Base-by-base conservation (phyloP, 768 basidiomycete genomes). In the Boletales sp. region DNA sequence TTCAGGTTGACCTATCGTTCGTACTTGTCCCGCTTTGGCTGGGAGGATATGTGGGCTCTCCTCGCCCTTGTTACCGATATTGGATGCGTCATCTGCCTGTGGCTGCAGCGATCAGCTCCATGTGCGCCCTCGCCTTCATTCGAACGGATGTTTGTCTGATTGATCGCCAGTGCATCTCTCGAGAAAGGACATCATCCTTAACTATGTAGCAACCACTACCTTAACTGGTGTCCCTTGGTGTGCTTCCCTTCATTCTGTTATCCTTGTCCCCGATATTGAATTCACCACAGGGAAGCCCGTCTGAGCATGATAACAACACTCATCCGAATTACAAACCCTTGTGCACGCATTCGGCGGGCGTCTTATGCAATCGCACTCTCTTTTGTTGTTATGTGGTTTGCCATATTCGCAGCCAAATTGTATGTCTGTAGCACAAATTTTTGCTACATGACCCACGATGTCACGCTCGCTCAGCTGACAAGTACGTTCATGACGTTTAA, bases 361-460 rank as follows among this genome's bases (percentile, higher is more conserved):
- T 45, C 43, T 32, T 49, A 43, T 9, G 40, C 35, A 8, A 36
- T 44, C 24, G 57, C 47, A 15, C 30, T 50, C 4, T 17, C 46
- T 13, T 56, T 63, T 32, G 52, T 34, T 43, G 8, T 51, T 5
- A 59, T 61, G 53, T 61, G 59, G 56, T 43, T 47, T 3, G 47
- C 44, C 2, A 12, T 47, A 0, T 38, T 58, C 12, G 5, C 21
- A 3, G 46, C 35, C 17, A 55, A 52, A 40, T 10, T 50, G 6
- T 57, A 54, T 6, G 8, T 19, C 6, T 54, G 58, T 35, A 36
- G 1, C 8, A 39, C 27, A 2, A 18, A 8, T 12, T 29, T 17
- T 19, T 52, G 39, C 29, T 0, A 2, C 0, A 36, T 60, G 18
- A 24, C 41, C 1, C 47, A 48, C 15, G 14, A 8, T n/a, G 24